A percentile compares a stretch with the other conserved stretches of the same genome.
phyloP scores from a whole-genome alignment of 2,329 filamentous ascomycete species.

The Chaetomiaceae sp. region DNA sequence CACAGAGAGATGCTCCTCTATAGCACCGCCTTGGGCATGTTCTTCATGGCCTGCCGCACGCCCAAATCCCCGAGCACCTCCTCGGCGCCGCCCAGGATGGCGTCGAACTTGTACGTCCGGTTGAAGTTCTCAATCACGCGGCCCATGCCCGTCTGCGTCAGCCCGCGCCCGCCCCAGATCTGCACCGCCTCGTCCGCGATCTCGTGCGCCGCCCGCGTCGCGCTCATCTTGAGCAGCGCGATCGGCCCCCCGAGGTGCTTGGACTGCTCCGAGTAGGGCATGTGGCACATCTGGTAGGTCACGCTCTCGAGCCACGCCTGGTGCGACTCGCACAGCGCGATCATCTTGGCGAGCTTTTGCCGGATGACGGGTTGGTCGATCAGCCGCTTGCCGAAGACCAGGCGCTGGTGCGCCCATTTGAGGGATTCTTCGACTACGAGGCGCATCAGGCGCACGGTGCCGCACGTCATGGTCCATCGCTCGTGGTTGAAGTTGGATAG shows the following conservation, averaged over 20 bases:
- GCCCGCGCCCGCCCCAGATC: constrained; percentile 75
- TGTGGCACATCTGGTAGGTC: constrained; percentile 82
- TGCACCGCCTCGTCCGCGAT: constrained; percentile 79
- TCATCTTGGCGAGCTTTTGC: constrained; percentile 86
- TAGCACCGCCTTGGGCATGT: constrained; percentile 78
- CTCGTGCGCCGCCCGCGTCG: constrained; percentile 71
- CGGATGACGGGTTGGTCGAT: constrained; percentile 79
- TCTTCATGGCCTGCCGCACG: constrained; percentile 75
- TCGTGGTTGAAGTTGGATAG: constrained; percentile 87
- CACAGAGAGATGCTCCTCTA: constrained; percentile 35
- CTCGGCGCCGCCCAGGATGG: constrained; percentile 69
- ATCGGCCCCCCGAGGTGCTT: constrained; percentile 74
- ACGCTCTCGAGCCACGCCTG: constrained; percentile 81
- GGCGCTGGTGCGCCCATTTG: constrained; percentile 82
- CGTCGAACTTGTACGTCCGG: constrained; percentile 75
- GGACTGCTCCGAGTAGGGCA: constrained; percentile 72
- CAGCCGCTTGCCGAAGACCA: constrained; percentile 76
- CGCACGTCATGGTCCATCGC: constrained; percentile 68
- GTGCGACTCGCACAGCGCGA: constrained; percentile 71
- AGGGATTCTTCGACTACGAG: constrained; percentile 74
- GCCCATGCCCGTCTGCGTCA: constrained; percentile 81
- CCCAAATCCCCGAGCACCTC: constrained; percentile 77
- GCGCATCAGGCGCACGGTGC: constrained; percentile 58
- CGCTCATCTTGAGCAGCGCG: constrained; percentile 72
- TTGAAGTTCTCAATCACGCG: constrained; percentile 78